phyloP scores from a whole-genome alignment of 345 rosid species.

The Aegle marmelos region DNA sequence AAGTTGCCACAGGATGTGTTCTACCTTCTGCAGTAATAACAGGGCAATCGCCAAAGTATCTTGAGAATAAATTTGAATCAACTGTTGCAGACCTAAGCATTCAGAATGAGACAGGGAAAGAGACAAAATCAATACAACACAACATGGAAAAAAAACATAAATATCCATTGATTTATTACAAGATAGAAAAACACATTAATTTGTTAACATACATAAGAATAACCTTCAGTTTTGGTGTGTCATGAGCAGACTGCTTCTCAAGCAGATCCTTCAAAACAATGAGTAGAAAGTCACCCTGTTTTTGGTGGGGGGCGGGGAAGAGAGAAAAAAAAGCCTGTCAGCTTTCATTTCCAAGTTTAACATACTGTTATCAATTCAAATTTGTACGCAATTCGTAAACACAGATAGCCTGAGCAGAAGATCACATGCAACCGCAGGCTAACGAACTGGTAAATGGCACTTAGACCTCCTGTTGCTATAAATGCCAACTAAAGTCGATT shows the following conservation, averaged over 20 bases:
- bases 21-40: constrained; percentile 86
- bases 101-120: constrained; percentile 5
- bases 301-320: background rate
- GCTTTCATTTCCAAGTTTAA: background rate
- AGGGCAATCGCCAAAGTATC: constrained; percentile 86
- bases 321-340: background rate
- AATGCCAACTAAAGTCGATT: background rate
- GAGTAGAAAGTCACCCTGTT: constrained; percentile 91
- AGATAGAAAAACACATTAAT: constrained; percentile 9
- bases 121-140: background rate
- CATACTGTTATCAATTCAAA: background rate
- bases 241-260: constrained; percentile 65
- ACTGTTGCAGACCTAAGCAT: constrained; percentile 90
- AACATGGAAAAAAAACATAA: background rate
- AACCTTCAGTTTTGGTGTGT: constrained; percentile 60
- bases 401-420: background rate
- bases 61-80: constrained; percentile 77
- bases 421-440: background rate
- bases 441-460: background rate
- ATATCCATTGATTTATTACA: constrained; percentile 3
- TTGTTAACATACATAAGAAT: constrained; percentile 68
- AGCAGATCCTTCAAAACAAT: constrained; percentile 85
- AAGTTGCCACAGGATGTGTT: constrained; percentile 76
- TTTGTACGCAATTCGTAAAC: background rate
- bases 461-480: background rate